Conservation (phyloP, 768 basidiomycete species). For the Kwoniella europaea region DNA sequence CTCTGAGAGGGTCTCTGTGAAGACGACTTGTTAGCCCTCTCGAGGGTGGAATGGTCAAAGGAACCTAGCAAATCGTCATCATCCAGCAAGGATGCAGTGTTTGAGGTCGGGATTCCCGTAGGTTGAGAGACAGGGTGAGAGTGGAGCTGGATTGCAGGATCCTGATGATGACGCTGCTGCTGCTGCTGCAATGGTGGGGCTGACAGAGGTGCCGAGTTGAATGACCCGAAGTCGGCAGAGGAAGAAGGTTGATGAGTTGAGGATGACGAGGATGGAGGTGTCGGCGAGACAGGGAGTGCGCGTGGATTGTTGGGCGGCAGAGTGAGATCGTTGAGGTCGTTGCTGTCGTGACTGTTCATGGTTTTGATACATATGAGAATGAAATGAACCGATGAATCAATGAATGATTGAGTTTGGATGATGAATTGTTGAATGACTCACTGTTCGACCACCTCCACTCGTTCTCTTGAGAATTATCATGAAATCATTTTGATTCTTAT, state of each 20-base stretch:
- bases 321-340: neutral
- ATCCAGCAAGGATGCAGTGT: constrained; percentile 17
- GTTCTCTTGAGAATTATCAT: too few species aligned
- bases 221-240: constrained; percentile 40
- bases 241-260: constrained; percentile 14
- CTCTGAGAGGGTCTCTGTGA: neutral
- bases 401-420: neutral
- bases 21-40: neutral
- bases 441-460: neutral
- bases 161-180: neutral
- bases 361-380: neutral
- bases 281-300: neutral
- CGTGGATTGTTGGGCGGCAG: neutral
- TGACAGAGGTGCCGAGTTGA: constrained; percentile 26
- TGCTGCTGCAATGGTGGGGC: neutral
- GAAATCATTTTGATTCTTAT: too few species aligned
- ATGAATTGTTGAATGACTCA: neutral
- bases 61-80: constrained; percentile 42
- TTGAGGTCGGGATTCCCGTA: neutral
- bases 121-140: neutral
- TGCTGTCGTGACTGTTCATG: neutral
- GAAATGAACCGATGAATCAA: neutral
- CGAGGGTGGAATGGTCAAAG: constrained; percentile 4
- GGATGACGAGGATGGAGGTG: neutral
- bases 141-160: neutral